Base-by-base conservation (phyloP, 129 eudicot species). In the Rutidosis leptorrhynchoides region DNA sequence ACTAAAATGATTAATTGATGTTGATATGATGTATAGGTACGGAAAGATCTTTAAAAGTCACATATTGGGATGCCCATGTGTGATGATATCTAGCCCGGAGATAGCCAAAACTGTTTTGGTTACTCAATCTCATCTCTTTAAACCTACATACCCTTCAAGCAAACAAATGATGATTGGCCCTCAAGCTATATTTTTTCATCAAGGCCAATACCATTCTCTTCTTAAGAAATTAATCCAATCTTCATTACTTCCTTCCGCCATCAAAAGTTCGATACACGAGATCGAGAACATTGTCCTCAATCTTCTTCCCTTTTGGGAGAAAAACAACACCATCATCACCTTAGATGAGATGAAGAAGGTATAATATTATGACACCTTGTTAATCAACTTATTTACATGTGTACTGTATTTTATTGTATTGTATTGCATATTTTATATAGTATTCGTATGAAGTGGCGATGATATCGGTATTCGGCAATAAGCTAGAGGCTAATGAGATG, bases 61-160 rank as follows among this genome's bases (percentile, higher is more conserved):
- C 72, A 88, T 93, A 74, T 30, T 93, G 68, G 98, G 98, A 45
- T 93, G 96, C 66, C 98, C 96, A 6, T 88, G 95, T 73, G 98
- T 93, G 70, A 93, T 88, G 98, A 93, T 85, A 23, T 82, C 98
- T 37, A 88, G 89, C 83, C 96, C 96, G 7, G 95, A 85, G 57
- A 82, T 95, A 43, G 95, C 87, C 15, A 85, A 82, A 58, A 25
- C 49, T 0, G 86, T 93, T 11, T 73, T 93, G 32, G 91, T 83
- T 62, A 80, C 64, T 26, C 78, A 82, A 45, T 84, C 98, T 30
- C 91, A 93, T 82, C 83, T 88, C 3, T 93, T 93, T 49, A 88
- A 85, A 85, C 98, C 98, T 3, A 93, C 98, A 23, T 93, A 78
- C 62, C 98, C 98, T 45, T 55, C 79, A 22, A 93, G 95, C 75